Conservation (phyloP, 73 alveolate species). For the Paraurostyla sp. region DNA sequence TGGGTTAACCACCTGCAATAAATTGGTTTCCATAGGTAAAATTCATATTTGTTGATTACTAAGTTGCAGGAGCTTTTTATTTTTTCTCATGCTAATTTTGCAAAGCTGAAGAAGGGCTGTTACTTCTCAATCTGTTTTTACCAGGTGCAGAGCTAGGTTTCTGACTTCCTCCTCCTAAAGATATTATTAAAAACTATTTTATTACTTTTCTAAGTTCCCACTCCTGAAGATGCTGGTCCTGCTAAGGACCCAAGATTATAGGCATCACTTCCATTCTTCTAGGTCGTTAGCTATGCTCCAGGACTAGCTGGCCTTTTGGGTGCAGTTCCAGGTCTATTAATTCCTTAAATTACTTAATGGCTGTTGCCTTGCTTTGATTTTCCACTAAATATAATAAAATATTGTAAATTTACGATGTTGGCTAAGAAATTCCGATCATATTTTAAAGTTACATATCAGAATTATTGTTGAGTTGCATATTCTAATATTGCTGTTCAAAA, state of each 20-base stretch:
- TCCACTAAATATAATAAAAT: not conserved
- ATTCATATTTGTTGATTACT: not conserved
- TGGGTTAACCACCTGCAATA: not conserved
- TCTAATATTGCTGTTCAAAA: not conserved
- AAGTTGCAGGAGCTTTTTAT: not conserved
- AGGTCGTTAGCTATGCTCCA: slow-evolving; percentile 22
- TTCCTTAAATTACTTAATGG: not conserved
- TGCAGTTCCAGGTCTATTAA: slow-evolving; percentile 50
- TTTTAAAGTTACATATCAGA: not conserved
- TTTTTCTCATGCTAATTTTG: slow-evolving; percentile 11
- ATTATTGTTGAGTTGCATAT: not conserved
- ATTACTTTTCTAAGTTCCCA: not conserved
- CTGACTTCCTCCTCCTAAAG: slow-evolving; percentile 18
- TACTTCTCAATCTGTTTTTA: slow-evolving; percentile 45
- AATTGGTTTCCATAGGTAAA: not conserved
- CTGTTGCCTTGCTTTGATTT: not conserved
- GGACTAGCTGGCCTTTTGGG: slow-evolving; percentile 64
- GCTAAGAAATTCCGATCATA: no score
- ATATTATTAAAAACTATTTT: no score
- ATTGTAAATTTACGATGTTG: no score
- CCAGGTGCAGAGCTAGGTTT: slow-evolving; percentile 54
- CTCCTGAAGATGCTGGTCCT: not conserved
- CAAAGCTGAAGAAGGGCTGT: slow-evolving; percentile 46
- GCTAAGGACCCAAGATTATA: slow-evolving; percentile 26
- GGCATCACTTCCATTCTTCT: not conserved